Evolutionary conservation across 805 yeast genomes (phyloP).

Genomic region (Schwanniomyces polymorphus): DNA sequence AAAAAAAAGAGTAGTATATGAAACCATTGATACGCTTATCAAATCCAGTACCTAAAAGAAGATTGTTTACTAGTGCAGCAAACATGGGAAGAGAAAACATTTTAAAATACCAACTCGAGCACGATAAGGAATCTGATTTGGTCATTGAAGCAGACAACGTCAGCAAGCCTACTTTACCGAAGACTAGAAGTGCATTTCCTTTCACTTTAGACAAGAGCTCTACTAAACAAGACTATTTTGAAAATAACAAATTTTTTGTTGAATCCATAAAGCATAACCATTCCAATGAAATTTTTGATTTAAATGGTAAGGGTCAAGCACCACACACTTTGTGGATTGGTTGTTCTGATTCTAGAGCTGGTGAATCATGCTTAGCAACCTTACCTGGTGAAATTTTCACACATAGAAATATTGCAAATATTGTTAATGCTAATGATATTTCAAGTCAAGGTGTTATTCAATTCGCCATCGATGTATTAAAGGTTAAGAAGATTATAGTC

Average conservation of each 20-base stretch:
- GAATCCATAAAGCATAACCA: conserved; percentile 48
- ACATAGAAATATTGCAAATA: conserved; percentile 84
- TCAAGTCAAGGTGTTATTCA: conserved; percentile 78
- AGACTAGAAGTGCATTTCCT: conserved; percentile 27
- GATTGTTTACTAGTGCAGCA: neutral
- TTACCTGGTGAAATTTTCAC: conserved; percentile 91
- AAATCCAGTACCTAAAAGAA: conserved; percentile 1
- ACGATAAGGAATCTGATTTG: conserved; percentile 38
- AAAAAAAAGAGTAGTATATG: neutral
- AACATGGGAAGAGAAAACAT: conserved; percentile 44
- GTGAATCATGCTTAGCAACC: conserved; percentile 74
- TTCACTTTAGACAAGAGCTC: conserved; percentile 51
- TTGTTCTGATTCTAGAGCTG: conserved; percentile 88
- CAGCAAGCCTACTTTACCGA: neutral
- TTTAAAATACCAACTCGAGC: conserved; percentile 38
- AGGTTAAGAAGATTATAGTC: conserved; percentile 76
- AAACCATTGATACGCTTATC: neutral
- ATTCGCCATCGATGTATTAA: conserved; percentile 81
- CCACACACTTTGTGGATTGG: conserved; percentile 96
- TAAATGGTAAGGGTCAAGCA: conserved; percentile 78
- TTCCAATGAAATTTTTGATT: conserved; percentile 55
- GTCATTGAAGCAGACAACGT: conserved; percentile 1
- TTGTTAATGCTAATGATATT: conserved; percentile 68
- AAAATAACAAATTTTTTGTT: conserved; percentile 47
- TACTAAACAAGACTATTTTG: conserved; percentile 46